Base-by-base conservation (phyloP, 176 grass and related monocot species). In the Oryza punctata region DNA sequence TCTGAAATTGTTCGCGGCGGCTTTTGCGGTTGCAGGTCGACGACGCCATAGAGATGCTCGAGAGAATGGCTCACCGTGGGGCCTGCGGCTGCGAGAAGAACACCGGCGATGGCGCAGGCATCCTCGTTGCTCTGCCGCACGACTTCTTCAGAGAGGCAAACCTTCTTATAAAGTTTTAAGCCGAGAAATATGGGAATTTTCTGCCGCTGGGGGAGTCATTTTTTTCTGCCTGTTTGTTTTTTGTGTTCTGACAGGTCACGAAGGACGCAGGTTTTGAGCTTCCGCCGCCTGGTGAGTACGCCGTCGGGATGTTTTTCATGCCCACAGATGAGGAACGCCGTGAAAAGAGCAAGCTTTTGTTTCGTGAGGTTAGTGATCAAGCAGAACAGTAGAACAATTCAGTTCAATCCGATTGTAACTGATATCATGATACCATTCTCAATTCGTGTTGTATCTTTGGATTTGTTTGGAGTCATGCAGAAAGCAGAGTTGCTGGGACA, bases 231-330 rank as follows among this genome's bases (percentile, higher is more conserved):
- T 88, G 23, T 10, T 61, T 60, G 49, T 35, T 35, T 35, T 35
- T 61, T 16, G 11, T 24, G 10, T 71, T 37, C 47, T 71, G 16
- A 8, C 77, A 92, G 91, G 78, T 80, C 23, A 77, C 82, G n/a
- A 88, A 82, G 73, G 91, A 88, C 19, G 30, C 54, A 3, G 85
- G 85, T 25, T 91, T 94, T 63, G 67, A 80, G 69, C 69, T 94
- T 47, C 91, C 88, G 8, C 43, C 16, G 9, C 85, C 70, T 12
- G 88, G 88, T 68, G 68, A 86, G n/a, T 94, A 94, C n/a, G 88
- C 82, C 4, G 88, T 88, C 21, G 91, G 91, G 8, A 94, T 90
- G 88, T 88, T 83, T 35, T 94, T 94, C 78, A 82, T 91, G 79
- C 85, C 91, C 30, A 83, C 12, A 0, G 78, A 94, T 21, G 85